These are phyloP conservation scores for Arachnopeziza araneosa DNA, from an alignment of 2,329 filamentous ascomycete genomes.

Conservation along the genomic window DNA sequence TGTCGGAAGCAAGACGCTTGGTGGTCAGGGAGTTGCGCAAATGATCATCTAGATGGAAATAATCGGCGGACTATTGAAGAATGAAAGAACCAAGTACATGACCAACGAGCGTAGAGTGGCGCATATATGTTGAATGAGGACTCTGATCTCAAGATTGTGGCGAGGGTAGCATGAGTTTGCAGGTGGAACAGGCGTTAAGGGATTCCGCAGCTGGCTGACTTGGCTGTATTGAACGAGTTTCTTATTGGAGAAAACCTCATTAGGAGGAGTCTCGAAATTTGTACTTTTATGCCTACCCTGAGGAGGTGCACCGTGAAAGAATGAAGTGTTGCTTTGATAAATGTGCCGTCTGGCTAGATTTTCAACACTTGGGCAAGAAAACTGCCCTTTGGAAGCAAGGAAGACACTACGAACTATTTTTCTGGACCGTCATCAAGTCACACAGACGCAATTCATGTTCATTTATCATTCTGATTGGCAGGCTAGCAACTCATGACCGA, in stretches of 20 bases:
- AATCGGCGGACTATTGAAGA: not conserved
- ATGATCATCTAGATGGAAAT: constrained; percentile 77
- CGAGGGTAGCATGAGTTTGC: not conserved
- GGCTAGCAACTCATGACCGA: not conserved
- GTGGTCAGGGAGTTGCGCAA: constrained; percentile 88
- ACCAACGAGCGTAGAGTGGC: not conserved
- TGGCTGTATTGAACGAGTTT: constrained; percentile 15
- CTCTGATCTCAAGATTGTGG: not conserved
- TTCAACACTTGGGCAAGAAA: not conserved
- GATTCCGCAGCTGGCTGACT: constrained; percentile 13
- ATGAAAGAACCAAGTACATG: not conserved
- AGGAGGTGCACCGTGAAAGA: constrained; percentile 1
- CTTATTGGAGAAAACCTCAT: constrained; percentile 1
- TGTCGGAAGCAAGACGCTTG: constrained; percentile 90
- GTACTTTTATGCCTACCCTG: constrained; percentile 19
- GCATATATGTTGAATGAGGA: not conserved
- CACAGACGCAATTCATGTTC: not conserved
- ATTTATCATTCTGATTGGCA: constrained; percentile 1
- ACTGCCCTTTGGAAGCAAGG: not conserved
- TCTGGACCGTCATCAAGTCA: not conserved
- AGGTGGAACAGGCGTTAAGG: constrained; percentile 6
- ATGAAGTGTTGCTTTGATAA: not conserved
- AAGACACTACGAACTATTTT: not conserved
- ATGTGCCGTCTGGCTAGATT: not conserved
- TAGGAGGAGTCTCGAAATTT: constrained; percentile 8